Percentiles rank a stretch among this genome's conserved stretches.
Evolutionary conservation across 2,329 filamentous ascomycete species (phyloP).

Genomic region (Pyrenochaeta sp.): DNA sequence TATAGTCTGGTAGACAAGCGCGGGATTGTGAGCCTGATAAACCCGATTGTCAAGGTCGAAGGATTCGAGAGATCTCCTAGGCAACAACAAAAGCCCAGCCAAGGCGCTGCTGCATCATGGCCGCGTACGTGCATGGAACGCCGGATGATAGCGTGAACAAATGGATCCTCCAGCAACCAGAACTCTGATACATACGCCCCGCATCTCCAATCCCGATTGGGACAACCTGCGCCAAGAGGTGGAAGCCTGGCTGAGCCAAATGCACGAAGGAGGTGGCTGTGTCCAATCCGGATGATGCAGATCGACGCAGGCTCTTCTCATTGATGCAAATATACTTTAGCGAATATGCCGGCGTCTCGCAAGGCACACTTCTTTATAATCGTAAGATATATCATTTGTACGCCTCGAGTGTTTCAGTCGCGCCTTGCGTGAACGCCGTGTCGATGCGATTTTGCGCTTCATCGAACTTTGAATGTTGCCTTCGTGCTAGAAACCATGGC

Average conservation of each 20-base stretch:
- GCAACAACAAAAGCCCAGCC: slow-evolving; percentile 14
- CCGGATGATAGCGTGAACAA: not conserved
- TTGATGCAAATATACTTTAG: not conserved
- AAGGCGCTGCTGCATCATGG: not conserved
- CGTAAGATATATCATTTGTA: too few relatives aligned
- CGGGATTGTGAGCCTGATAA: not conserved
- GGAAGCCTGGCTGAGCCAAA: not conserved
- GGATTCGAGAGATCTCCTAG: slow-evolving; percentile 15
- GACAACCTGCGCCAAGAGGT: not conserved
- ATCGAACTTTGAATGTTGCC: too few relatives aligned
- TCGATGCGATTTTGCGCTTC: too few relatives aligned
- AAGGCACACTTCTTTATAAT: too few relatives aligned
- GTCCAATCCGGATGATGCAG: not conserved
- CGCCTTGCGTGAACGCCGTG: too few relatives aligned
- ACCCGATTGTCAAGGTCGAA: not conserved
- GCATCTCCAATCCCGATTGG: not conserved
- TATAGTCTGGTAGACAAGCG: not conserved
- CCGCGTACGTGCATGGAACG: slow-evolving; percentile 14
- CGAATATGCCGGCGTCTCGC: too few relatives aligned
- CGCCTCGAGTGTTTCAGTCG: too few relatives aligned
- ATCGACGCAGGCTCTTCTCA: not conserved
- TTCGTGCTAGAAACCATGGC: too few relatives aligned
- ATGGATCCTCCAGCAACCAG: not conserved
- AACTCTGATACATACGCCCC: not conserved
- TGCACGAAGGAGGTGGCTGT: not conserved